Percentiles rank a stretch among this genome's conserved stretches.
Evolutionary conservation across 2,329 filamentous ascomycete species (phyloP).

Genomic region (Cordyceps farinosa): DNA sequence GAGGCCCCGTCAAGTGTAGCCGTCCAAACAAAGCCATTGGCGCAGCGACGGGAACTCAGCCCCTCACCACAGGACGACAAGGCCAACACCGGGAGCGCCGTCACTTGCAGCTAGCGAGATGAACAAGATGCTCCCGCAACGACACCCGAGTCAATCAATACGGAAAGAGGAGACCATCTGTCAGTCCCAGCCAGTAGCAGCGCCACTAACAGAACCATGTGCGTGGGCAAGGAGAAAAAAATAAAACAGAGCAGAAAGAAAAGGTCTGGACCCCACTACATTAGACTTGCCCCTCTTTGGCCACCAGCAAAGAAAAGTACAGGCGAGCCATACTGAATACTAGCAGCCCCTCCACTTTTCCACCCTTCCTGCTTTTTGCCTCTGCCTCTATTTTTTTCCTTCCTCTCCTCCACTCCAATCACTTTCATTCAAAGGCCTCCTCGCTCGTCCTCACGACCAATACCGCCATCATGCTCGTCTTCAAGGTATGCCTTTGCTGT

Average conservation of each 20-base stretch:
- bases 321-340: neutral
- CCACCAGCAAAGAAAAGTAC: neutral
- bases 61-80: neutral
- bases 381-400: constrained; percentile 1
- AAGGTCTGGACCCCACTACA: constrained; percentile 13
- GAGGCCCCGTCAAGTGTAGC: too few species aligned
- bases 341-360: constrained; percentile 16
- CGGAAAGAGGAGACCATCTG: neutral
- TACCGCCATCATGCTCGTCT: constrained; percentile 19
- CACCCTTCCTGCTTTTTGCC: neutral
- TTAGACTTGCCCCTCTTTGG: constrained; percentile 5
- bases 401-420: constrained; percentile 9
- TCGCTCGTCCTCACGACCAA: constrained; percentile 5
- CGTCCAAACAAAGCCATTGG: too few species aligned
- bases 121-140: neutral
- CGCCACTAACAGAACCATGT: neutral
- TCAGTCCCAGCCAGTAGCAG: neutral
- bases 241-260: neutral
- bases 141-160: neutral
- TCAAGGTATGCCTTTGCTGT: constrained; percentile 7
- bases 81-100: neutral
- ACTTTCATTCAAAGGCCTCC: constrained; percentile 1
- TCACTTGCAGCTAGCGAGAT: neutral
- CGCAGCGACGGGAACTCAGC: too few species aligned
- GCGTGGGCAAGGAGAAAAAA: neutral